phyloP scores from a whole-genome alignment of 2,329 filamentous ascomycete species.

The Fulvia fulva region DNA sequence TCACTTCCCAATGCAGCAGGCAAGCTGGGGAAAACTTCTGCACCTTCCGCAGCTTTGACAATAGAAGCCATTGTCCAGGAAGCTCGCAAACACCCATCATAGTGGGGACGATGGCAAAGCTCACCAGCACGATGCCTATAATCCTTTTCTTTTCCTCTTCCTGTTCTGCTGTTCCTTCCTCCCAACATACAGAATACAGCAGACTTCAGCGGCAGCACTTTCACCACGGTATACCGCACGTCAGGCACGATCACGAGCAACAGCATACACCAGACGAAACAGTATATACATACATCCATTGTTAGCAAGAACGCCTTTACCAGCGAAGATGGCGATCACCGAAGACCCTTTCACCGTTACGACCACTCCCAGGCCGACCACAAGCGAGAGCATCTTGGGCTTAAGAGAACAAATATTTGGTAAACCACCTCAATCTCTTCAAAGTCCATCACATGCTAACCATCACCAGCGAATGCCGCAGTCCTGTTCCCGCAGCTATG shows the following conservation, averaged over 20 bases:
- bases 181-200: background rate
- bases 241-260: background rate
- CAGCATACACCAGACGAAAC: background rate
- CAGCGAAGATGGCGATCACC: background rate
- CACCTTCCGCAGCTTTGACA: background rate
- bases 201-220: too few relatives aligned
- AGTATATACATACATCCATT: background rate
- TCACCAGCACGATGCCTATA: background rate
- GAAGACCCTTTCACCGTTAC: background rate
- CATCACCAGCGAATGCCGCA: slow-evolving; percentile 12
- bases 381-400: background rate
- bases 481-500: slow-evolving; percentile 13
- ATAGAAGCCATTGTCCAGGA: background rate
- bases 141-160: background rate
- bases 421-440: background rate
- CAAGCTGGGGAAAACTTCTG: background rate
- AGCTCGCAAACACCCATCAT: background rate
- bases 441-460: slow-evolving; percentile 3
- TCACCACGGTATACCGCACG: background rate
- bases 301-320: background rate
- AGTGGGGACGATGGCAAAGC: background rate
- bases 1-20: background rate
- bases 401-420: slow-evolving; percentile 18
- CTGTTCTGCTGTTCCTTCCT: background rate
- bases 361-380: background rate